Evolutionary conservation across 768 basidiomycete genomes (phyloP).

Genomic region (Calocera cornea): DNA sequence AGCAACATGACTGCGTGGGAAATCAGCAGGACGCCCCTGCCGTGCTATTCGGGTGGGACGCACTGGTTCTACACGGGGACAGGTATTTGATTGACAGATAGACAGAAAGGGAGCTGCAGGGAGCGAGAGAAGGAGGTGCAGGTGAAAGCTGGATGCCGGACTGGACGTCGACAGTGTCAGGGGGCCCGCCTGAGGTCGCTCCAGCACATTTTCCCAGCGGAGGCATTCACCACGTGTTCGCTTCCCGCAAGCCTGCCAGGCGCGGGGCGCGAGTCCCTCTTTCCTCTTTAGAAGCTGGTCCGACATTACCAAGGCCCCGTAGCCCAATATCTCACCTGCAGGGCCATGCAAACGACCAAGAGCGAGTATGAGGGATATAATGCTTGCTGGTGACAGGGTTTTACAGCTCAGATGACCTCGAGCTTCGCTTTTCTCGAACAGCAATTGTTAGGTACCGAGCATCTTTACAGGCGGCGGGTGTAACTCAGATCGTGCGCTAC

Average conservation of each 20-base stretch:
- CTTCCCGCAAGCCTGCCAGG: too few species aligned
- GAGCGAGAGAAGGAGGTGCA: background rate
- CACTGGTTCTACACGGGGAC: background rate
- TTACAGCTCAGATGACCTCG: background rate
- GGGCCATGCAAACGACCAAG: background rate
- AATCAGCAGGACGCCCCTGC: background rate
- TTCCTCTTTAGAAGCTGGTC: background rate
- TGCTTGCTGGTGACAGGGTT: background rate
- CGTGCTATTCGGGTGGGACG: background rate
- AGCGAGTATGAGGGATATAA: background rate
- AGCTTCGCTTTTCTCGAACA: background rate
- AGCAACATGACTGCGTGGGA: slow-evolving; percentile 42
- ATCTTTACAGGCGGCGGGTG: too few species aligned
- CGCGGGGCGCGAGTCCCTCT: too few species aligned
- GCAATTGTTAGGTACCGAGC: too few species aligned
- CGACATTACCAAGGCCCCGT: background rate
- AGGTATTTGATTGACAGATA: background rate
- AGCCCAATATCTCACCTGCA: background rate
- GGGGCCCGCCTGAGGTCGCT: too few species aligned
- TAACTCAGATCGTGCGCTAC: too few species aligned
- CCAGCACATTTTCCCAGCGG: too few species aligned
- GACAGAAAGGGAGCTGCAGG: background rate
- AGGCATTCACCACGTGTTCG: too few species aligned
- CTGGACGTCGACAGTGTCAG: background rate
- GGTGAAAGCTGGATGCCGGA: background rate